Conservation (phyloP, 1,139 yeast genomes). For the Candida labiduridarum region DNA sequence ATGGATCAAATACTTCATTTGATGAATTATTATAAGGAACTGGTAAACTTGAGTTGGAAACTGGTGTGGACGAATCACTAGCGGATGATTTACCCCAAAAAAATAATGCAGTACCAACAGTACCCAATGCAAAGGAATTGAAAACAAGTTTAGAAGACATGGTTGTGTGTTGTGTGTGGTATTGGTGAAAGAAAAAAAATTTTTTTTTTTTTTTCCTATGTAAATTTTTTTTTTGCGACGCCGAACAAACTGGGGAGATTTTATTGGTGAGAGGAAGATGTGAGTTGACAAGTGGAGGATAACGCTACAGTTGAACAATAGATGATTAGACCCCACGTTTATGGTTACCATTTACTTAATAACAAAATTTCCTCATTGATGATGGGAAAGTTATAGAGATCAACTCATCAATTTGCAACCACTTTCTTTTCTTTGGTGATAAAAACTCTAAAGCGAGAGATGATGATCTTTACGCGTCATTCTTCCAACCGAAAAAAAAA, state of each 20-base stretch:
- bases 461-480: not conserved
- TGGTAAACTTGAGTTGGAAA: slow-evolving; percentile 13
- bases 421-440: not conserved
- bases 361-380: no score
- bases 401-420: slow-evolving; percentile 1
- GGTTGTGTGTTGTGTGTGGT: not conserved
- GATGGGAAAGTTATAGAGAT: not conserved
- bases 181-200: slow-evolving; percentile 1
- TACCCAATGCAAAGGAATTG: slow-evolving; percentile 37
- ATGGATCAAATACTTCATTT: slow-evolving; percentile 26
- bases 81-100: slow-evolving; percentile 43
- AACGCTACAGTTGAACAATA: not conserved
- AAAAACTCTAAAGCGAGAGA: slow-evolving; percentile 1
- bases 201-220: not conserved
- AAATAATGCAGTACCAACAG: slow-evolving; percentile 42
- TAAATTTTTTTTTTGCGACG: not conserved
- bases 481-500: slow-evolving; percentile 1
- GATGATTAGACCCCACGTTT: not conserved
- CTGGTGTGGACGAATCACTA: slow-evolving; percentile 14
- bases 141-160: slow-evolving; percentile 35
- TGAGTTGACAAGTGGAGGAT: not conserved
- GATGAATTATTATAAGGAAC: slow-evolving; percentile 19
- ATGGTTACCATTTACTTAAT: not conserved
- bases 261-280: not conserved
- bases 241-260: slow-evolving; percentile 1